A percentile compares a stretch with the other conserved stretches of the same genome.
Evolutionary conservation across 345 rosid genomes (phyloP).

Genomic region (Arabis hirsuta): DNA sequence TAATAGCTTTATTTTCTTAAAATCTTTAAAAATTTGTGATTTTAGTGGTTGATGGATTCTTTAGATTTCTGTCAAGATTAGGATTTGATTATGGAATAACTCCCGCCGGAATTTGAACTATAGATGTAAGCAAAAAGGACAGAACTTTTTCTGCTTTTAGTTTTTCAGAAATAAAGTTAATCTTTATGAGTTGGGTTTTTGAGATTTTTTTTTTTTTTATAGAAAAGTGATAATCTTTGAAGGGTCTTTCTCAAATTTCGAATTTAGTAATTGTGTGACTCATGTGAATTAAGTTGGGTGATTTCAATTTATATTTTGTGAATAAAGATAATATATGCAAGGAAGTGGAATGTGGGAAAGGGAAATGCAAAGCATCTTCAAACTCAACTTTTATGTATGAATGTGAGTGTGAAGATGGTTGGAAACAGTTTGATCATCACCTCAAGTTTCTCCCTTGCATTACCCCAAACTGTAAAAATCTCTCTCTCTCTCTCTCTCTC

Average conservation of each 20-base stretch:
- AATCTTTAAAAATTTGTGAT: too few relatives aligned
- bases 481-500: constrained; percentile 13
- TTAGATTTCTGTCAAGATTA: too few relatives aligned
- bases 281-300: constrained; percentile 19
- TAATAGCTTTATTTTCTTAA: too few relatives aligned
- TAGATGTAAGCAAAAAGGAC: constrained; percentile 10
- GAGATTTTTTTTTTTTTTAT: too few relatives aligned
- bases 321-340: constrained; percentile 59
- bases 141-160: not conserved
- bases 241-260: constrained; percentile 7
- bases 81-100: not conserved
- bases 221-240: not conserved
- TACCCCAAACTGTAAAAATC: constrained; percentile 66
- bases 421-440: constrained; percentile 59
- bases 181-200: constrained; percentile 28
- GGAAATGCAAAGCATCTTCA: constrained; percentile 57
- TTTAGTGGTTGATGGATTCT: too few relatives aligned
- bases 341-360: constrained; percentile 65
- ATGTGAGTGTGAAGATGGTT: constrained; percentile 75
- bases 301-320: constrained; percentile 9
- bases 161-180: constrained; percentile 2
- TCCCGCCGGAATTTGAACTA: constrained; percentile 36
- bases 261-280: constrained; percentile 11
- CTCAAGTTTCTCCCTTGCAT: constrained; percentile 87
- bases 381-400: constrained; percentile 47